Evolutionary conservation across 352 stramenopile genomes (phyloP), one percentile per base, ranked within the genome.

Genomic region (Globisporangium iwayamae): DNA sequence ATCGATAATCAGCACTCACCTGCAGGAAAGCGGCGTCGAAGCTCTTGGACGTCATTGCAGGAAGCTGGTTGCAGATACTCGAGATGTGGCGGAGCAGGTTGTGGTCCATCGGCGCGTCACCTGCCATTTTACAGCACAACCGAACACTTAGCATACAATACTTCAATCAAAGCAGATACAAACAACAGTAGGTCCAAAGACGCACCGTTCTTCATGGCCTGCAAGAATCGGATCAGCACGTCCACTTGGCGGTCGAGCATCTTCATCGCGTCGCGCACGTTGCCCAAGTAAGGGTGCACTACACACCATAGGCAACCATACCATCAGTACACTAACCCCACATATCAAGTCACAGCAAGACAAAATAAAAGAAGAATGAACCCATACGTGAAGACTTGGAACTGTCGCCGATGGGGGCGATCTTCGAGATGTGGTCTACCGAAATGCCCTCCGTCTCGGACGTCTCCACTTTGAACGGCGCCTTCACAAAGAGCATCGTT

Each of bases 381-480:
- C 13, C 18, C 62, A 64, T 82, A 94, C 83, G 70, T 4, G 81
- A 89, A 41, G 82, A 97, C 59, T 85, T 88, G 64, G 65, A 87
- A 36, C 76, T 69, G 65, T 89, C 83, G 28, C 79, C 83, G 53
- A 88, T 76, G 1, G 83, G 83, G 14, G 83, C 79, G 50, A 93
- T 89, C 71, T 96, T 96, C 41, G 88, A 95, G 48, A 97, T 94
- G 69, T 95, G 83, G 50, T 97, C 89, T 13, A 97, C 84, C 6
- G 82, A 76, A 61, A 97, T 95, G 30, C 85, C 80, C 65, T 97
- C 88, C 25, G 85, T 88, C 69, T 96, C 87, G 2, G 83, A 90
- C 50, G 89, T 95, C 52, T 95, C 81, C 55, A 97, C 83, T 61
- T 94, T 93, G 65, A 94, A 97, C 36, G 85, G 78, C 9, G 87